Conservation (phyloP, 2,329 filamentous ascomycete genomes). For the Zelopaecilomyces penicillatus region DNA sequence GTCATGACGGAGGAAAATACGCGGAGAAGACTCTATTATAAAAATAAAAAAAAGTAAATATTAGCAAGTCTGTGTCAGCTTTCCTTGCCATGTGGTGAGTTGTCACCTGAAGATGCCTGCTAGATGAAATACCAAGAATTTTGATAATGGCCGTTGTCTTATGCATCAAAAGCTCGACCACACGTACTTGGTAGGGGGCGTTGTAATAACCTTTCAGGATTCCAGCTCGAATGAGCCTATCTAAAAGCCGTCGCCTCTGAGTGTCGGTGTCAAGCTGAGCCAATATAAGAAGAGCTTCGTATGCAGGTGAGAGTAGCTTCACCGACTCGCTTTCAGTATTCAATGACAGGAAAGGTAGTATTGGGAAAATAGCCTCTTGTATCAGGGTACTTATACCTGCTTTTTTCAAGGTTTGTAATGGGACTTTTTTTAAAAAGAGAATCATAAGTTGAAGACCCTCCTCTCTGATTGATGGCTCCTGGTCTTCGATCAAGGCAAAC, state of each 20-base stretch:
- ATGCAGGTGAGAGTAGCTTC: constrained; percentile 54
- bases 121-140: constrained; percentile 51
- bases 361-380: constrained; percentile 59
- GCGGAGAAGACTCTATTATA: constrained; percentile 52
- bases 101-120: constrained; percentile 58
- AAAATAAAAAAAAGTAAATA: constrained; percentile 7
- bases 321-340: constrained; percentile 67
- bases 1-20: constrained; percentile 56
- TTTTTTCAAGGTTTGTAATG: constrained; percentile 42
- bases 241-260: constrained; percentile 34
- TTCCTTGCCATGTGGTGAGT: background rate
- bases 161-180: constrained; percentile 48
- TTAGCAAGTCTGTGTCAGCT: no score
- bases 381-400: constrained; percentile 63
- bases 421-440: constrained; percentile 47
- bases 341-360: constrained; percentile 69
- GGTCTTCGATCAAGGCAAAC: constrained; percentile 60
- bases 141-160: constrained; percentile 42
- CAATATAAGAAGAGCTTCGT: constrained; percentile 57
- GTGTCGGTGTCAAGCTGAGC: constrained; percentile 21
- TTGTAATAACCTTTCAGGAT: constrained; percentile 49
- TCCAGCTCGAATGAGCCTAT: constrained; percentile 48
- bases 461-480: constrained; percentile 41
- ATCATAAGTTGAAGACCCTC: constrained; percentile 48
- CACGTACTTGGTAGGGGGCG: constrained; percentile 46